A percentile compares a stretch with the other conserved stretches of the same genome.
phyloP scores from a whole-genome alignment of 345 rosid species.

The Hirschfeldia incana region DNA sequence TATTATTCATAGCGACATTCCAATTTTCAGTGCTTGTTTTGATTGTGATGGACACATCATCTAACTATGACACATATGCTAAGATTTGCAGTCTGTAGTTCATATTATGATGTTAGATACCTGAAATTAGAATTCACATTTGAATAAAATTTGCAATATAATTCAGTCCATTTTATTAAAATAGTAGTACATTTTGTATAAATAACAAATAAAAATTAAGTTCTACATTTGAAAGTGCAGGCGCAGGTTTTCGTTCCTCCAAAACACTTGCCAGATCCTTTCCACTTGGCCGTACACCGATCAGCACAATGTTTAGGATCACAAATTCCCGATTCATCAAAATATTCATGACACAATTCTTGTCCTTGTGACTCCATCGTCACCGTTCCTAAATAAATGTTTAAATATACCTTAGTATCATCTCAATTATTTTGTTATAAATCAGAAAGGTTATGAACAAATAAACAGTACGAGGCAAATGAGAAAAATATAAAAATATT shows the following conservation, averaged over 20 bases:
- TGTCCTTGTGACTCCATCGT: not conserved
- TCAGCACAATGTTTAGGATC: not conserved
- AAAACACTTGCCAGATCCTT: not conserved
- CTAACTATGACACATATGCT: not conserved
- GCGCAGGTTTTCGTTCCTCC: not conserved
- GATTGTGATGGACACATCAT: not conserved
- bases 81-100: not conserved
- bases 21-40: not conserved
- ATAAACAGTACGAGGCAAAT: not conserved
- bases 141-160: not conserved
- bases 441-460: not conserved
- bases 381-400: not conserved
- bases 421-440: not conserved
- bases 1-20: not conserved
- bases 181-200: not conserved
- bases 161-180: not conserved
- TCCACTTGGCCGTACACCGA: not conserved
- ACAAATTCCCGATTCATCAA: not conserved
- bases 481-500: not conserved
- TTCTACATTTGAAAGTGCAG: not conserved
- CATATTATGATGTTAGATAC: not conserved
- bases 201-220: not conserved
- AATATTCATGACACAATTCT: not conserved
- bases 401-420: not conserved
- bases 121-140: not conserved